A percentile compares a stretch with the other conserved stretches of the same genome.
Conservation (phyloP, 2,329 filamentous ascomycete genomes). For the Herpotrichia juniperi region DNA sequence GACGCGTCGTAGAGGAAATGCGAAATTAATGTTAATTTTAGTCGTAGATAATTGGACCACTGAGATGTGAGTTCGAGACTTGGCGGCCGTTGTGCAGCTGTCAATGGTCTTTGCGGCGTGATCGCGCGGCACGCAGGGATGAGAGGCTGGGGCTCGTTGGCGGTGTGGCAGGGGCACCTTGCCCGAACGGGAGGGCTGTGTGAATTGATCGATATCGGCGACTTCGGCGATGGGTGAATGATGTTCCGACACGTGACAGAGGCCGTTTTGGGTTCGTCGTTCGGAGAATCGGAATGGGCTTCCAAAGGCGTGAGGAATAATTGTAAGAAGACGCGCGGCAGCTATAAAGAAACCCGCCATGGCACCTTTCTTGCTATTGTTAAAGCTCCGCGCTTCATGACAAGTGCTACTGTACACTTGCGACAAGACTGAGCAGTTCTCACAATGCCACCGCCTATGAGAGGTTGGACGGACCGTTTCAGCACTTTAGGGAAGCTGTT, state of each 20-base stretch:
- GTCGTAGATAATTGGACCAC: slow-evolving; percentile 28
- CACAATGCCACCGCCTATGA: slow-evolving; percentile 44
- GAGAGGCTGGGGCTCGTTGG: background rate
- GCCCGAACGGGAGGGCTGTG: slow-evolving; percentile 6
- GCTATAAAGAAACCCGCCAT: slow-evolving; percentile 5
- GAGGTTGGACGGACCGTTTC: slow-evolving; percentile 39
- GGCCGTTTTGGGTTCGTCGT: background rate
- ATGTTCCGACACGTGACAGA: slow-evolving; percentile 11
- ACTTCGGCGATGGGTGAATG: slow-evolving; percentile 3
- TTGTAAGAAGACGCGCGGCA: background rate
- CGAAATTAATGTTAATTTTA: slow-evolving; percentile 38
- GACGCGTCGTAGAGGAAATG: slow-evolving; percentile 33
- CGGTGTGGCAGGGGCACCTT: background rate
- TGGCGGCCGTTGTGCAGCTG: slow-evolving; percentile 16
- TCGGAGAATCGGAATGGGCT: background rate
- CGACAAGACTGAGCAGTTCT: slow-evolving; percentile 5
- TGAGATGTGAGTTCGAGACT: slow-evolving; percentile 36
- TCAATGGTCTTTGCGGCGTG: slow-evolving; percentile 22
- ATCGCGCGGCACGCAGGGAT: slow-evolving; percentile 25
- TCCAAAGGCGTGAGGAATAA: background rate
- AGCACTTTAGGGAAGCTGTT: slow-evolving; percentile 35
- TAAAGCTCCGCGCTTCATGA: slow-evolving; percentile 12
- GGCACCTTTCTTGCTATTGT: background rate
- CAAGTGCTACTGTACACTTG: slow-evolving; percentile 20
- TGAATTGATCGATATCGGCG: background rate